phyloP scores from a whole-genome alignment of 306 rosid species.

The Lablab purpureus region DNA sequence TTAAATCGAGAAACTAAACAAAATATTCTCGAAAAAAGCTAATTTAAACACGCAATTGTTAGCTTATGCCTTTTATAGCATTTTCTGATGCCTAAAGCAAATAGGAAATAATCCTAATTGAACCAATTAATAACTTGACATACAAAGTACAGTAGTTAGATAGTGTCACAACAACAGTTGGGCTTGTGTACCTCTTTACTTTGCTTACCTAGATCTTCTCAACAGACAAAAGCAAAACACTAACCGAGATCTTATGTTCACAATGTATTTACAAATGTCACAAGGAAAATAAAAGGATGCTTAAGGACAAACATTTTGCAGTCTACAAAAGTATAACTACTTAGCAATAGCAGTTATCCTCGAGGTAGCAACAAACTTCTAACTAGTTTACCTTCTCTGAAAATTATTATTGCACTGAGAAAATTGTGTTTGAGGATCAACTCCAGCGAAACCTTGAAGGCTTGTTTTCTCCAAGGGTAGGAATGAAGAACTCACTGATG shows the following conservation, averaged over 20 bases:
- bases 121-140: constrained; percentile 26
- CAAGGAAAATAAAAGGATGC: constrained; percentile 40
- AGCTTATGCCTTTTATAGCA: constrained; percentile 16
- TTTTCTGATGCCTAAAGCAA: neutral
- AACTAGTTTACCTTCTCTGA: constrained; percentile 63
- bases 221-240: constrained; percentile 28
- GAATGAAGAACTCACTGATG: constrained; percentile 55
- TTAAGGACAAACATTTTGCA: constrained; percentile 20
- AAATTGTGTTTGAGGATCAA: constrained; percentile 59
- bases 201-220: constrained; percentile 43
- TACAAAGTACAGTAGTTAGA: constrained; percentile 36
- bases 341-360: constrained; percentile 28
- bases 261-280: constrained; percentile 43
- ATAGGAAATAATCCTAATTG: neutral
- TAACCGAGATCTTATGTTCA: constrained; percentile 23
- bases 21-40: neutral
- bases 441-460: constrained; percentile 54
- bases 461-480: constrained; percentile 48
- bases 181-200: constrained; percentile 20
- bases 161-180: constrained; percentile 38
- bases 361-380: constrained; percentile 34
- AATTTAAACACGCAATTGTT: neutral
- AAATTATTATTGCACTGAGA: constrained; percentile 60
- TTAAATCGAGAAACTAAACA: neutral
- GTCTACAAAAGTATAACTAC: constrained; percentile 45